Evolutionary conservation across 2,329 filamentous ascomycete genomes (phyloP).

Genomic region (Cylindrodendrum hubeiense): DNA sequence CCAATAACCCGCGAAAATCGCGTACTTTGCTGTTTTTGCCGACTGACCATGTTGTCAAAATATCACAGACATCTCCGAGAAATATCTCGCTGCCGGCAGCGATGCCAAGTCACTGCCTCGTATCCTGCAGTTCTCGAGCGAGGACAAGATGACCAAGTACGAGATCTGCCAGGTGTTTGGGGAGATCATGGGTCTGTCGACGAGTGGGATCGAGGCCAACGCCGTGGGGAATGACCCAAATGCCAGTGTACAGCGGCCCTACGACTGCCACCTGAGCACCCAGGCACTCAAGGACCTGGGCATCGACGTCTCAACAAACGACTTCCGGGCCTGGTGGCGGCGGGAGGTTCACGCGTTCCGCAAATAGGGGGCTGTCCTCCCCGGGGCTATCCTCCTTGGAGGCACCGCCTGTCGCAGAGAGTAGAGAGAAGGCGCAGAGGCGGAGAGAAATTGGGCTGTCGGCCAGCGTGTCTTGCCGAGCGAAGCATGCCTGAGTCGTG

Average conservation of each 20-base stretch:
- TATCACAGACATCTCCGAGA: slow-evolving; percentile 73
- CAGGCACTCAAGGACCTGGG: slow-evolving; percentile 78
- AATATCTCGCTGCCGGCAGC: slow-evolving; percentile 69
- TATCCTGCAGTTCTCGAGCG: slow-evolving; percentile 87
- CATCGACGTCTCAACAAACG: slow-evolving; percentile 78
- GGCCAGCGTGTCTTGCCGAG: slow-evolving; percentile 18
- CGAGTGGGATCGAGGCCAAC: slow-evolving; percentile 76
- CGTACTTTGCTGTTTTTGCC: slow-evolving; percentile 2
- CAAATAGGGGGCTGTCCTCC: slow-evolving; percentile 52
- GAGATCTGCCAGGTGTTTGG: slow-evolving; percentile 85
- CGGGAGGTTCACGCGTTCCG: slow-evolving; percentile 71
- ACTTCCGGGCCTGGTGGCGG: slow-evolving; percentile 87
- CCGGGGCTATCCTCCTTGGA: background rate
- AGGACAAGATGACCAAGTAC: slow-evolving; percentile 90
- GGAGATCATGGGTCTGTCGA: slow-evolving; percentile 81
- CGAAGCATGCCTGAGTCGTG: slow-evolving; percentile 16
- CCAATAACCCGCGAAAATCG: background rate
- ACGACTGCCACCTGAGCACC: slow-evolving; percentile 89
- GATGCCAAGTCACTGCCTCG: slow-evolving; percentile 69
- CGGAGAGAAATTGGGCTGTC: background rate
- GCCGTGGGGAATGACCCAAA: slow-evolving; percentile 79
- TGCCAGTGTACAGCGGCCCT: slow-evolving; percentile 81
- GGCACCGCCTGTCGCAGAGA: background rate
- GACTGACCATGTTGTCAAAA: background rate
- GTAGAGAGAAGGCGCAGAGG: background rate